Evolutionary conservation across 2,329 filamentous ascomycete genomes (phyloP).

Genomic region (Lachnellula suecica): DNA sequence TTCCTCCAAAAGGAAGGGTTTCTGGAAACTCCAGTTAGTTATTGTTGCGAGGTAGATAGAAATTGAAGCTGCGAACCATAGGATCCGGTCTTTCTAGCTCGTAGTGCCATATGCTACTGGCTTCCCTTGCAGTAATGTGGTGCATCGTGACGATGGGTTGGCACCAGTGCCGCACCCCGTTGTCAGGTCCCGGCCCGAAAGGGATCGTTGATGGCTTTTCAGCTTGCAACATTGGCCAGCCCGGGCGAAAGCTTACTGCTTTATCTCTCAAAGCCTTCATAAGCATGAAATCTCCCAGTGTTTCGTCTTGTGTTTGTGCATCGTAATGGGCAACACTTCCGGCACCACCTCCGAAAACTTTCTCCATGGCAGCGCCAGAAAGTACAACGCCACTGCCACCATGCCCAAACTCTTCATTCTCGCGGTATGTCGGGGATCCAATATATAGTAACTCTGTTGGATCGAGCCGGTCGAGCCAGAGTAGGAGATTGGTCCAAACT

Average conservation of each 20-base stretch:
- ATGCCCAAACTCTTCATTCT: constrained; percentile 48
- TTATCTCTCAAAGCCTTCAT: constrained; percentile 46
- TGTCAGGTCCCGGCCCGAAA: constrained; percentile 35
- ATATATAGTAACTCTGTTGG: constrained; percentile 45
- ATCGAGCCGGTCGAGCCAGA: constrained; percentile 46
- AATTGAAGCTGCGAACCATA: neutral
- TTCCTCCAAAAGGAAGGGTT: constrained; percentile 46
- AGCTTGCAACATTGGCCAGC: constrained; percentile 54
- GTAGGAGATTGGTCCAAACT: constrained; percentile 48
- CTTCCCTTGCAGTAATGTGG: constrained; percentile 51
- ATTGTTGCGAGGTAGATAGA: constrained; percentile 24
- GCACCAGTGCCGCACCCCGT: constrained; percentile 45
- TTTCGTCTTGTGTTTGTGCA: constrained; percentile 36
- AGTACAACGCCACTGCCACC: constrained; percentile 55
- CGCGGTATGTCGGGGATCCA: constrained; percentile 46
- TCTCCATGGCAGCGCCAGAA: constrained; percentile 49
- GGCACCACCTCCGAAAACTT: constrained; percentile 40
- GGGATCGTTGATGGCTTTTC: constrained; percentile 51
- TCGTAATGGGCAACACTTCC: constrained; percentile 48
- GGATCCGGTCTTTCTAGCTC: constrained; percentile 37
- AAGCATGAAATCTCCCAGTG: constrained; percentile 53
- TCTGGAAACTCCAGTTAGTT: constrained; percentile 30
- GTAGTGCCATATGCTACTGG: constrained; percentile 50
- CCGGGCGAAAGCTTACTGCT: constrained; percentile 39
- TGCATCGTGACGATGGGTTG: constrained; percentile 56